Base-by-base conservation (phyloP, 495 filamentous ascomycete species). In the Arthonia radiata region DNA sequence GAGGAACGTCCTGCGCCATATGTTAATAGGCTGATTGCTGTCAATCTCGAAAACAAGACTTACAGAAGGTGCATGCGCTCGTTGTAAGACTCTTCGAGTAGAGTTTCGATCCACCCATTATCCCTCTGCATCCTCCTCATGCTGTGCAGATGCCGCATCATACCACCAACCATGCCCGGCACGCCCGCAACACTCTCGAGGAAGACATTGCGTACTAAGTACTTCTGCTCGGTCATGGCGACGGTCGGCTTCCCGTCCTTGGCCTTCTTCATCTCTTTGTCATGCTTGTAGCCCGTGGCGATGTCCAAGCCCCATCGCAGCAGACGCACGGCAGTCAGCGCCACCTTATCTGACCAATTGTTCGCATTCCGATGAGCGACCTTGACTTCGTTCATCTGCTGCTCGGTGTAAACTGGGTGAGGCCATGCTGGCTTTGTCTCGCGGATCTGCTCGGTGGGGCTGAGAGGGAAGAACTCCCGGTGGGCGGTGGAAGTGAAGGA, bases 71-170 rank as follows among this genome's bases (percentile, higher is more conserved):
- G 19, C 11, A 7, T 6, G 11, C 7, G 19, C 45, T 97, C 86
- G 40, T 97, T 97, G 54, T 74, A 91, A 25, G 67, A 69, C 48
- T 97, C 86, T 46, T 93, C 86, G 2, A 94, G 61, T 0, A 94
- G 59, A 0, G 78, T 93, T 44, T 93, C 83, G 36, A 99, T 94
- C 83, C 86, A 94, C 43, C 89, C 86, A 36, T 93, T 91, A 44
- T 97, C 86, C 17, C 86, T 51, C 52, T 78, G 80, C 54, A 97
- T 67, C 4, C 67, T 57, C 24, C 86, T 57, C 31, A 97, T 51
- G 35, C 69, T 78, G 40, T 73, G 64, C 4, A 97, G 52, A 49
- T 97, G 86, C 12, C 86, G 57, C 8, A 94, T 51, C 71, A 90
- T 91, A 5, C 82, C 86, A 0, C 70, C 86, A 4, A 94, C 89